phyloP scores from a whole-genome alignment of 1,284 basidiomycete genomes.

The Cutaneotrichosporon sp. region DNA sequence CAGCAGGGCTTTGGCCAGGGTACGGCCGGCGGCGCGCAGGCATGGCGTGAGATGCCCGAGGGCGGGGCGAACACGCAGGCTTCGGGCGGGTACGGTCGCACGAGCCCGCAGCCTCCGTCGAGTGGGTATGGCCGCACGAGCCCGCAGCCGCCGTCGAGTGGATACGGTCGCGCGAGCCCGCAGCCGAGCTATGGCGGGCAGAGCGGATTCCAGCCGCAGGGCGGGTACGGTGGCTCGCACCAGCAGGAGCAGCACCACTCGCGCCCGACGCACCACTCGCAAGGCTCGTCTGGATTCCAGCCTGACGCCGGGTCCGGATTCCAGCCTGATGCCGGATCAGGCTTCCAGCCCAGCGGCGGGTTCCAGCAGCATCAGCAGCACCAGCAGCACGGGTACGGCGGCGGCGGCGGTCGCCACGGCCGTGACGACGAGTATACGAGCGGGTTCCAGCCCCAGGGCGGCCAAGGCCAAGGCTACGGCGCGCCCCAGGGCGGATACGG shows the following conservation, averaged over 20 bases:
- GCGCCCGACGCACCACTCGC: background rate
- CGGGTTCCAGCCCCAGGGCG: background rate
- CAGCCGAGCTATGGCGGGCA: background rate
- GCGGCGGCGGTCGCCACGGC: too few relatives aligned
- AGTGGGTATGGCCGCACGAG: conserved; percentile 10
- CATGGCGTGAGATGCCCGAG: conserved; percentile 41
- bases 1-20: conserved; percentile 41
- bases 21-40: conserved; percentile 34
- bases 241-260: conserved; percentile 1
- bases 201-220: background rate
- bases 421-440: too few relatives aligned
- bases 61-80: background rate
- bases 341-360: background rate
- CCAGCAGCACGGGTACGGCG: too few relatives aligned
- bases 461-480: background rate
- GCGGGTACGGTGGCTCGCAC: background rate
- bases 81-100: background rate
- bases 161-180: background rate
- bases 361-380: background rate
- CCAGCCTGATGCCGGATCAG: background rate
- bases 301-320: too few relatives aligned
- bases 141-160: background rate
- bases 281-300: too few relatives aligned
- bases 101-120: background rate
- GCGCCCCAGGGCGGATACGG: background rate